Percentiles rank a stretch among this genome's conserved stretches.
Evolutionary conservation across 805 yeast genomes (phyloP).

Genomic region (Schwanniomyces yamadae): DNA sequence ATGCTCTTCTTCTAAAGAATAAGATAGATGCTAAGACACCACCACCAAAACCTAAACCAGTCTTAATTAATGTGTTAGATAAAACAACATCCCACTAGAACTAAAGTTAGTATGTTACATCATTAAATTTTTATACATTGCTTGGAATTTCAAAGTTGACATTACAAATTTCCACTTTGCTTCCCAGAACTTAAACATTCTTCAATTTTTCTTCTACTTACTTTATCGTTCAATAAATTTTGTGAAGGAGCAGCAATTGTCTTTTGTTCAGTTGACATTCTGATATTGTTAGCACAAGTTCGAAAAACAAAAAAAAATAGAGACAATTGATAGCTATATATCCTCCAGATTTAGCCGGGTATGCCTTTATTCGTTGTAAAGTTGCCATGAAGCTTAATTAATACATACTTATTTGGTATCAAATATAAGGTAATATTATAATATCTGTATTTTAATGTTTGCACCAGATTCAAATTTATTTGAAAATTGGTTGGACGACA

Average conservation of each 20-base stretch:
- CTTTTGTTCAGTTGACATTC: constrained; percentile 31
- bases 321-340: background rate
- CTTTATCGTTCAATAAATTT: constrained; percentile 61
- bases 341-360: no score
- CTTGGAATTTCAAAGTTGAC: background rate
- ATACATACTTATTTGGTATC: no score
- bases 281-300: constrained; percentile 1
- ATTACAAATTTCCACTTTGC: no score
- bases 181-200: background rate
- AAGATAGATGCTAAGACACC: constrained; percentile 93
- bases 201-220: constrained; percentile 16
- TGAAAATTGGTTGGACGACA: constrained; percentile 12
- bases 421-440: background rate
- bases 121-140: no score
- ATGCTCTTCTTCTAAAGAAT: constrained; percentile 88
- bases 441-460: no score
- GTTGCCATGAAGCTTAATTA: no score
- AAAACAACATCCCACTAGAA: constrained; percentile 87
- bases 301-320: background rate
- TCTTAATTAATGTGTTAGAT: constrained; percentile 90
- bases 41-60: constrained; percentile 94
- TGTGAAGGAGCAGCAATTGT: constrained; percentile 47
- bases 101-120: constrained; percentile 13
- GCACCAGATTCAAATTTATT: constrained; percentile 5
- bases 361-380: no score